Evolutionary conservation across 2,329 filamentous ascomycete genomes (phyloP), one percentile per base, ranked within the genome.

Genomic region (Dothideomycetidae sp.): DNA sequence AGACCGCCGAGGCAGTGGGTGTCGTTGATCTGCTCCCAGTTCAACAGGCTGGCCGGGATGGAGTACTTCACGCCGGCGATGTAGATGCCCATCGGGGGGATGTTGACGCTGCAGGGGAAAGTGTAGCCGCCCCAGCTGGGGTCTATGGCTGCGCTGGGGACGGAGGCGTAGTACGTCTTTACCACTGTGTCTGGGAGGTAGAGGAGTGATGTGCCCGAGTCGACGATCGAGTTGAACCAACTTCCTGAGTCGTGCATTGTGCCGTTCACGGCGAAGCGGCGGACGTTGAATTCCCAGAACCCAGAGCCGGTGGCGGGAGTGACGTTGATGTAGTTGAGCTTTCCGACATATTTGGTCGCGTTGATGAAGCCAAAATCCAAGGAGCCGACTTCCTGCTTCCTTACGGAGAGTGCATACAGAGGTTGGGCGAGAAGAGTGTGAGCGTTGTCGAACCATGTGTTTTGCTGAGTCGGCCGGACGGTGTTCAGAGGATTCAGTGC

Each of bases 401-500:
- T 71, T 42, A 75, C 55, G 36, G 62, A 58, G 30, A 67, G 71
- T 5, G 73, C 71, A 53, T 77, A 77, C 29, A 78, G 53, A 10
- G 67, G 68, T 46, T 56, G 43, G 17, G 63, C 59, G 19, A 76
- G 63, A 43, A 60, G 51, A 30, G 48, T 51, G 55, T 66, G 66
- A 46, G 74, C 69, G 16, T 59, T 74, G 53, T 73, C 70, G 54
- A 74, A 73, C 60, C 69, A 75, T 10, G 71, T 75, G 29, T 53
- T 69, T 50, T 70, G 66, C 14, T 58, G 42, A 5, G 46, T 49
- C 2, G 70, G 71, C 46, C 53, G 40, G 37, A 74, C 66, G 3
- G 65, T 72, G 58, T 77, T 78, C 58, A 75, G 63, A 12, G 53
- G 60, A 54, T 64, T 68, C 57, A 76, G 75, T 13, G 68, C 66